Evolutionary conservation across 352 stramenopile genomes (phyloP).

Genomic region (Phytophthora fragariaefolia): DNA sequence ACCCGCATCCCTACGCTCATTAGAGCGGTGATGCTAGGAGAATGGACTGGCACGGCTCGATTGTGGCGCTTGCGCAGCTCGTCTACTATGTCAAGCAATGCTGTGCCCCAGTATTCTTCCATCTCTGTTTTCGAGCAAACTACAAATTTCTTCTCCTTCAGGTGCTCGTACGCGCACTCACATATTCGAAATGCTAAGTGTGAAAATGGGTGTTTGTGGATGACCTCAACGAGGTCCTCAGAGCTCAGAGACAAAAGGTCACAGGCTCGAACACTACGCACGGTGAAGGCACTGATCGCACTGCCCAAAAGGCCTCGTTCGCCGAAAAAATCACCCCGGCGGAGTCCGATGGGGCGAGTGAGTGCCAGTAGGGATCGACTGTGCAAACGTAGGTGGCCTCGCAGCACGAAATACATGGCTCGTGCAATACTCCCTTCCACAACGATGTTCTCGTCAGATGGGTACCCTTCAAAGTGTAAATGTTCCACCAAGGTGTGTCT

Average conservation of each 20-base stretch:
- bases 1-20: not conserved
- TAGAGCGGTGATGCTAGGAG: not conserved
- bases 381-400: slow-evolving; percentile 53
- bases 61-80: slow-evolving; percentile 20
- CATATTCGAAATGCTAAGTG: slow-evolving; percentile 33
- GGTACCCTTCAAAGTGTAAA: slow-evolving; percentile 73
- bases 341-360: slow-evolving; percentile 27
- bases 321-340: slow-evolving; percentile 65
- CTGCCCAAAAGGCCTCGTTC: slow-evolving; percentile 61
- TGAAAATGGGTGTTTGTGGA: slow-evolving; percentile 35
- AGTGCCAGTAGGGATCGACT: slow-evolving; percentile 33
- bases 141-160: slow-evolving; percentile 19
- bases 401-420: slow-evolving; percentile 77
- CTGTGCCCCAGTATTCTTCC: slow-evolving; percentile 32
- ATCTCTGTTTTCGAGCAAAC: slow-evolving; percentile 32
- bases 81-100: slow-evolving; percentile 28
- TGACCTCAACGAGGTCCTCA: slow-evolving; percentile 50
- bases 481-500: slow-evolving; percentile 41
- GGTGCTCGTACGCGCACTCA: slow-evolving; percentile 17
- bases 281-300: slow-evolving; percentile 46
- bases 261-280: slow-evolving; percentile 40
- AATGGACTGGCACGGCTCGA: not conserved
- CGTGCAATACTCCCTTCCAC: slow-evolving; percentile 64
- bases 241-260: slow-evolving; percentile 44
- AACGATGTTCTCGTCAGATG: slow-evolving; percentile 60